Conservation (phyloP, 2,329 filamentous ascomycete genomes). For the Trichothecium roseum region DNA sequence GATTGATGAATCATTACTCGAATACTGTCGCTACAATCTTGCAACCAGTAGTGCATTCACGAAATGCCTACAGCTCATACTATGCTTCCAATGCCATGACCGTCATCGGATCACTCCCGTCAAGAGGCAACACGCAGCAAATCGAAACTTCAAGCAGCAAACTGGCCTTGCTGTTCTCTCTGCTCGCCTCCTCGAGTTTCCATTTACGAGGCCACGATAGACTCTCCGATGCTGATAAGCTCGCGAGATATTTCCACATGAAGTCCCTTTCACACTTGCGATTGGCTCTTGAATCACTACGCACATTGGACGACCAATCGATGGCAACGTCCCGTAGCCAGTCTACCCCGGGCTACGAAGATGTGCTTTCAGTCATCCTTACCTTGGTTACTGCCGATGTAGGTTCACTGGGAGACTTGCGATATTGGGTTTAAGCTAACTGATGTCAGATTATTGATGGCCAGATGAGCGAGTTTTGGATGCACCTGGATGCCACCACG, state of each 20-base stretch:
- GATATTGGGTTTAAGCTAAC: neutral
- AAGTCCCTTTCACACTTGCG: slow-evolving; percentile 4
- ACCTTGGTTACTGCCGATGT: slow-evolving; percentile 6
- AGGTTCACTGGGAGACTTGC: too few species aligned
- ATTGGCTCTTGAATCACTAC: slow-evolving; percentile 1
- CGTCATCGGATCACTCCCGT: slow-evolving; percentile 1
- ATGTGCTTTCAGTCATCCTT: slow-evolving; percentile 6
- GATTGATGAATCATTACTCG: slow-evolving; percentile 4
- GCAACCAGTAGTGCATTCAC: slow-evolving; percentile 4
- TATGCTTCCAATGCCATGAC: slow-evolving; percentile 6
- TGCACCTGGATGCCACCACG: slow-evolving; percentile 5
- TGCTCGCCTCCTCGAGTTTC: slow-evolving; percentile 5
- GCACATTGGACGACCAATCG: neutral
- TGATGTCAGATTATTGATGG: slow-evolving; percentile 4
- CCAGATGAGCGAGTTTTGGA: slow-evolving; percentile 7
- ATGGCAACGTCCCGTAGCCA: neutral
- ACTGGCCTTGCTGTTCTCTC: slow-evolving; percentile 5
- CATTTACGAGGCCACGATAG: slow-evolving; percentile 4
- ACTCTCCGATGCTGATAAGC: neutral
- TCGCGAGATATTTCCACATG: slow-evolving; percentile 3
- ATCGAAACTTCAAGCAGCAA: slow-evolving; percentile 2
- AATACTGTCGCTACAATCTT: slow-evolving; percentile 4
- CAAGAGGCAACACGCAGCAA: neutral
- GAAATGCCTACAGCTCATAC: slow-evolving; percentile 4
- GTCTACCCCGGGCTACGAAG: slow-evolving; percentile 1